Base-by-base conservation (phyloP, 2,329 filamentous ascomycete species). In the Trichoderma koningiopsis region DNA sequence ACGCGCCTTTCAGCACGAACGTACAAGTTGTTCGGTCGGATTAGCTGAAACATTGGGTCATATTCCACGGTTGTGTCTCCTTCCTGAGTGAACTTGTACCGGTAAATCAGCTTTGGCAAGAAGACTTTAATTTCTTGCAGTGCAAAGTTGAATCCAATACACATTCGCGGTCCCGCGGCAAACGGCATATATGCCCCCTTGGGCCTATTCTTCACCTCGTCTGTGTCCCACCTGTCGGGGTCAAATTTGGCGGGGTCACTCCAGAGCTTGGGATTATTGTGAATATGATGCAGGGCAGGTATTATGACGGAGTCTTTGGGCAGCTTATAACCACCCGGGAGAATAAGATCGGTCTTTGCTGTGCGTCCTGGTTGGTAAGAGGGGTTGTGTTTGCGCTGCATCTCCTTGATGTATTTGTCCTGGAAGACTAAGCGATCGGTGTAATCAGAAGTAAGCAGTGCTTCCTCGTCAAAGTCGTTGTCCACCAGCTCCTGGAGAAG, bases 61-160 rank as follows among this genome's bases (percentile, higher is more conserved):
- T 89, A 89, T 67, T 88, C 86, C 6, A 88, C 78, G 0, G 83
- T 78, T 1, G 80, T 84, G 5, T 86, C 80, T 4, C 81, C 81
- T n/a, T 83, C 86, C n/a, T 82, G 75, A 11, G 71, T 76, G 70
- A 88, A 90, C 67, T 85, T 79, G 74, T 90, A 90, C 8, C 88
- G 81, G 69, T 84, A 89, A 2, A 90, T 76, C 47, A 90, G 77
- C 79, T 89, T 86, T 1, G 83, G 80, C 71, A 90, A 49, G 72
- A 88, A 84, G 4, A 88, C 81, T 79, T 89, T 89, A 70, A 89
- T 81, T 76, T 90, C 87, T 70, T 85, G 83, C 7, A 90, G 78
- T 0, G 87, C 88, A 75, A 90, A 89, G 77, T 89, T 90, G 82
- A 89, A 89, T 0, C 88, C 88, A 68, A 90, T 86, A 71, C 88